Conservation (phyloP, 2,329 filamentous ascomycete genomes). For the Fusarium virguliforme region DNA sequence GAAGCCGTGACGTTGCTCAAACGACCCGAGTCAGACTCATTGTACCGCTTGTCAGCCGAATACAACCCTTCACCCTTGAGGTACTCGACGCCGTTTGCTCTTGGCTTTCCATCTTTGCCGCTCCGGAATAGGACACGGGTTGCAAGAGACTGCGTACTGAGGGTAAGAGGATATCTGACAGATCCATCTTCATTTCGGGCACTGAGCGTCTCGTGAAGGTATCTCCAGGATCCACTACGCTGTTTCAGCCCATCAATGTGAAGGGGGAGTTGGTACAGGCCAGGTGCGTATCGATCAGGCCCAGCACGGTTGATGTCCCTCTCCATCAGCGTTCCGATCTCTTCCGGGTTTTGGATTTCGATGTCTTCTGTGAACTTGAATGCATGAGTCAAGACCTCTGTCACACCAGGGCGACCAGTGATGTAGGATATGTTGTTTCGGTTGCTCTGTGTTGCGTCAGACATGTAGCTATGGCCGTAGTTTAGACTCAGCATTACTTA, state of each 20-base stretch:
- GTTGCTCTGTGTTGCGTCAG: conserved; percentile 34
- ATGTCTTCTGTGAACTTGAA: conserved; percentile 33
- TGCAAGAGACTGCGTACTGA: conserved; percentile 56
- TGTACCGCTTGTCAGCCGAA: conserved; percentile 56
- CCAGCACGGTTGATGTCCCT: conserved; percentile 52
- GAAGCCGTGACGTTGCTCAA: conserved; percentile 35
- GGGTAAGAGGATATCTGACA: conserved; percentile 63
- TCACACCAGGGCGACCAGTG: conserved; percentile 30
- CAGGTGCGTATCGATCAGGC: conserved; percentile 49
- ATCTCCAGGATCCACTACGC: conserved; percentile 33
- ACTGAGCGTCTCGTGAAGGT: conserved; percentile 52
- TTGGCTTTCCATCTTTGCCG: conserved; percentile 20
- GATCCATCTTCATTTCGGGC: conserved; percentile 59
- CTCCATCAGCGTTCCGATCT: conserved; percentile 50
- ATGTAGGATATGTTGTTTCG: conserved; percentile 45
- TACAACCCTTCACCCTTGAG: conserved; percentile 60
- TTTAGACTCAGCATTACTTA: neutral
- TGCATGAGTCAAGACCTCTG: conserved; percentile 23
- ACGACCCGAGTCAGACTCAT: conserved; percentile 22
- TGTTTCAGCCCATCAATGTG: conserved; percentile 44
- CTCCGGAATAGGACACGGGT: conserved; percentile 56
- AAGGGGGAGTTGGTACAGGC: conserved; percentile 53
- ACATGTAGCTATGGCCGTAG: rapidly evolving
- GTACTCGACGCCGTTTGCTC: conserved; percentile 54
- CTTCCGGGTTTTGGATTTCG: conserved; percentile 39